Evolutionary conservation across 768 basidiomycete genomes (phyloP), one percentile per base, ranked within the genome.

Genomic region (Lentinula lateritia): DNA sequence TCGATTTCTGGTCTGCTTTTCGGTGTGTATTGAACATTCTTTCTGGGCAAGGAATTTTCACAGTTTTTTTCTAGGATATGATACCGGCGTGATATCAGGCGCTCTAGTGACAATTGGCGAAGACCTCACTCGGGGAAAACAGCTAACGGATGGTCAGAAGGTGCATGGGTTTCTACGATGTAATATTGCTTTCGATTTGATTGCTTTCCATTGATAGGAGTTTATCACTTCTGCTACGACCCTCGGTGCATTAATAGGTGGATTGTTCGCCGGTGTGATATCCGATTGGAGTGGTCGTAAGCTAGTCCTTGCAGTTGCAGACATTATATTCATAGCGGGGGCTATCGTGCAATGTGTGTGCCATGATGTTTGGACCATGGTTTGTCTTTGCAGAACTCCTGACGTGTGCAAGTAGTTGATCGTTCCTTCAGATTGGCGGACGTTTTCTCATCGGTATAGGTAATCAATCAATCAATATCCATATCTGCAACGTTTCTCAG

Each of bases 161-260:
- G 88, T 84, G 18, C 34, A 18, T 12, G 57, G 38, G 20, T 46
- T 20, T 41, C 5, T 32, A 16, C 34, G 9, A 16, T 13, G 18
- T n/a, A 53, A 50, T 48, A 43, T 43, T 15, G 36, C 20, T 45
- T 20, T 53, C 39, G 56, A 50, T 13, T 6, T 5, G 9, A 7
- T 53, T 41, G 58, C 50, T 42, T 34, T 36, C 60, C 28, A 20
- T 61, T 32, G 32, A 7, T 66, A 89, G 88, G 91, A 93, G 80
- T 79, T 91, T 38, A 90, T 92, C 69, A 92, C 90, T 0, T 89
- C 89, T 6, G 75, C 89, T 0, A 92, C 90, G 0, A 93, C 90
- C 0, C 77, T 92, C 32, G 89, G 89, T 10, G 91, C 91, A 0
- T 77, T 93, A 5, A 62, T 92, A 2, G 91, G 90, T n/a, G 87